A percentile compares a stretch with the other conserved stretches of the same genome.
Conservation (phyloP, 129 eudicot species). For the Pseudognaphalium luteoalbum region DNA sequence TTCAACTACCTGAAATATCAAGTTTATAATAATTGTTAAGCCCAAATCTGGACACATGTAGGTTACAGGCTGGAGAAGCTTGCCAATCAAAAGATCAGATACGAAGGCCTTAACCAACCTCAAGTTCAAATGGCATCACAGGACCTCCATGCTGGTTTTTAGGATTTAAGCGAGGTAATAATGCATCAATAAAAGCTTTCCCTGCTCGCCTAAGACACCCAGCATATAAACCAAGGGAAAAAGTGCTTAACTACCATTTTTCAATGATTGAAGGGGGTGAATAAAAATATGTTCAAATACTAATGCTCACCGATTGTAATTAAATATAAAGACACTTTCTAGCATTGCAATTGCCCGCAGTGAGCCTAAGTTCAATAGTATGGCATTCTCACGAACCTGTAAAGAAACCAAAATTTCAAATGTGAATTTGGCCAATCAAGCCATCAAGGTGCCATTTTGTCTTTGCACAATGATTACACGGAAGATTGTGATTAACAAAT, state of each 20-base stretch:
- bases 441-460: neutral
- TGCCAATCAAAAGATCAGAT: neutral
- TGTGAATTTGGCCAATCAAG: slow-evolving; percentile 4
- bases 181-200: slow-evolving; percentile 89
- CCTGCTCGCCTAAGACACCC: slow-evolving; percentile 68
- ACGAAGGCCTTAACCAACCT: slow-evolving; percentile 49
- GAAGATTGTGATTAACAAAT: neutral
- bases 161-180: slow-evolving; percentile 90
- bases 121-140: slow-evolving; percentile 97
- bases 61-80: slow-evolving; percentile 14
- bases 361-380: slow-evolving; percentile 84
- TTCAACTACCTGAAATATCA: slow-evolving; percentile 81
- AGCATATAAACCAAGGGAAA: slow-evolving; percentile 33
- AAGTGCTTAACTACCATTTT: neutral
- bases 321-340: slow-evolving; percentile 86
- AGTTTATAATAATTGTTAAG: slow-evolving; percentile 5
- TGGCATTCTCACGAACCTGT: slow-evolving; percentile 95
- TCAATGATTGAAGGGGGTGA: slow-evolving; percentile 3
- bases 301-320: slow-evolving; percentile 40
- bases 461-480: neutral
- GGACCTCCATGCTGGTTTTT: slow-evolving; percentile 68
- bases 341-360: slow-evolving; percentile 96
- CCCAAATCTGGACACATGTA: neutral
- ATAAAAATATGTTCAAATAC: slow-evolving; percentile 8
- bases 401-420: slow-evolving; percentile 1